Conservation (phyloP, 129 eudicot genomes). For the Artemisia argyi region DNA sequence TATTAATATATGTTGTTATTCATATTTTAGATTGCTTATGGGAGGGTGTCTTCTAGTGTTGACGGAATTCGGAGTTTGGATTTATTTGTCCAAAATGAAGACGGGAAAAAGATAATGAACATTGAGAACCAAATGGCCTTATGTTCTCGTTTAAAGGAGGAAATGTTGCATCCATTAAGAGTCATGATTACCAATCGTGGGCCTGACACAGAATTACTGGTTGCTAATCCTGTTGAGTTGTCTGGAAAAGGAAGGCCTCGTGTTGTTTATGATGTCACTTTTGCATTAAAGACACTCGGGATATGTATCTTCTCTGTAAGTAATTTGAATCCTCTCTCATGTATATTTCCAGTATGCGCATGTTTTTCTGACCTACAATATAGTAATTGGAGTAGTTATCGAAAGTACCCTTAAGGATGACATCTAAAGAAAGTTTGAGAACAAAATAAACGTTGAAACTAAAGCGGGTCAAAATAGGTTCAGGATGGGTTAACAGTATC, state of each 20-base stretch:
- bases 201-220: conserved; percentile 86
- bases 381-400: too few relatives aligned
- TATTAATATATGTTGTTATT: conserved; percentile 1
- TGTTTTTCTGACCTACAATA: too few relatives aligned
- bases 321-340: background rate
- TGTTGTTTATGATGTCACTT: conserved; percentile 84
- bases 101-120: conserved; percentile 80
- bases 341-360: background rate
- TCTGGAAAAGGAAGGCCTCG: conserved; percentile 92
- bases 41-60: conserved; percentile 58
- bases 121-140: conserved; percentile 50
- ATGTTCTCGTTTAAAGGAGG: conserved; percentile 81
- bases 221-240: conserved; percentile 91
- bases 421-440: too few relatives aligned
- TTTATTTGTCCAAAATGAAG: conserved; percentile 64
- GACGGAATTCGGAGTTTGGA: conserved; percentile 74
- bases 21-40: conserved; percentile 59
- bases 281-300: conserved; percentile 64
- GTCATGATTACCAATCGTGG: conserved; percentile 80
- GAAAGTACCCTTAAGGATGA: too few relatives aligned
- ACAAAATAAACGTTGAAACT: too few relatives aligned
- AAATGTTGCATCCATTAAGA: conserved; percentile 85
- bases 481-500: too few relatives aligned
- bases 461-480: too few relatives aligned
- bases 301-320: conserved; percentile 88